A percentile compares a stretch with the other conserved stretches of the same genome.
Conservation (phyloP, 805 yeast genomes). For the Lachancea nothofagi region DNA sequence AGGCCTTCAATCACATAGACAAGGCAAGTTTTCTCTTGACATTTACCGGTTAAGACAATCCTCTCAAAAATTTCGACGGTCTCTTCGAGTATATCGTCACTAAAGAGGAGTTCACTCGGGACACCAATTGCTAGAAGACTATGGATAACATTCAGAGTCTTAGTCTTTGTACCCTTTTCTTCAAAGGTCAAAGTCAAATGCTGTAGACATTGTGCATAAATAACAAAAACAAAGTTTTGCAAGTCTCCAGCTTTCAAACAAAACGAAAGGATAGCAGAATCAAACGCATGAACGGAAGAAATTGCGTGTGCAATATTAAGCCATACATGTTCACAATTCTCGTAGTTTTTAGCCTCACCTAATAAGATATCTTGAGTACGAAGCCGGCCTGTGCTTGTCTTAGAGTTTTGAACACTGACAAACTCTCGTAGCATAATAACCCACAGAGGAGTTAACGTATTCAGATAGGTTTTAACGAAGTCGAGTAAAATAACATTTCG, state of each 20-base stretch:
- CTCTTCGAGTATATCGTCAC: slow-evolving; percentile 68
- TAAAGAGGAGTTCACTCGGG: slow-evolving; percentile 54
- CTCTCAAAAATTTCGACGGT: slow-evolving; percentile 72
- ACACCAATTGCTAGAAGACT: slow-evolving; percentile 52
- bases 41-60: slow-evolving; percentile 51
- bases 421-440: slow-evolving; percentile 66
- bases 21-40: slow-evolving; percentile 42
- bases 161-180: slow-evolving; percentile 23
- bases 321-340: slow-evolving; percentile 47
- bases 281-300: slow-evolving; percentile 53
- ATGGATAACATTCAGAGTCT: slow-evolving; percentile 46
- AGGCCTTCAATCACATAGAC: slow-evolving; percentile 55
- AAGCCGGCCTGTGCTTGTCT: not conserved
- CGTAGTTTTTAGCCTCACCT: not conserved
- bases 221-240: slow-evolving; percentile 64
- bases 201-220: slow-evolving; percentile 81
- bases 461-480: slow-evolving; percentile 52
- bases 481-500: slow-evolving; percentile 40
- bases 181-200: slow-evolving; percentile 46
- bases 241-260: slow-evolving; percentile 50
- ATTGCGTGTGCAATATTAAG: slow-evolving; percentile 70
- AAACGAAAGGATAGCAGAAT: slow-evolving; percentile 40
- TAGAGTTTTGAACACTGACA: slow-evolving; percentile 2
- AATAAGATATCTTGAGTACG: not conserved
- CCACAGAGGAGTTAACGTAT: slow-evolving; percentile 72